A percentile compares a stretch with the other conserved stretches of the same genome.
Conservation (phyloP, 768 basidiomycete genomes). For the Mycena epipterygia region DNA sequence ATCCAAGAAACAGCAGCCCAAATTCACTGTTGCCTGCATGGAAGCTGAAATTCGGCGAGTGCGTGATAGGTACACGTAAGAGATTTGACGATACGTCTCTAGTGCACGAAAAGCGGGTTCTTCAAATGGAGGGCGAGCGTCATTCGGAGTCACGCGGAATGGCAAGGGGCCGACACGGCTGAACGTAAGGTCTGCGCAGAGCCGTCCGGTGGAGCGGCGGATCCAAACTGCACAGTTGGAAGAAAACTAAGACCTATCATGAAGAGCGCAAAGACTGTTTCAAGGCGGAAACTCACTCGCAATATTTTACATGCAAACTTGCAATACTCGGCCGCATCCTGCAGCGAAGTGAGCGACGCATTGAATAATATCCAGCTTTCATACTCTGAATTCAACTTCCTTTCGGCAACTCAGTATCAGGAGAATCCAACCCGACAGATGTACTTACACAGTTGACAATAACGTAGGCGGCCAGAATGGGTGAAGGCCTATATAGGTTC, state of each 20-base stretch:
- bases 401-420: neutral
- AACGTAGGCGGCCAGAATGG: neutral
- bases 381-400: neutral
- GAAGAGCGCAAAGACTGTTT: neutral
- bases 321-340: neutral
- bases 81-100: too few species aligned
- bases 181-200: slow-evolving; percentile 10
- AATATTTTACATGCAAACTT: neutral
- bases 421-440: neutral
- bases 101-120: too few species aligned
- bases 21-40: too few species aligned
- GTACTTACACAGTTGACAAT: neutral
- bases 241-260: neutral
- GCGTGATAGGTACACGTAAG: too few species aligned
- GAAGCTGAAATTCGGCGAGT: too few species aligned
- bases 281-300: neutral
- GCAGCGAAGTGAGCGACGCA: neutral
- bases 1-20: too few species aligned
- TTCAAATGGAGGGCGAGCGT: too few species aligned
- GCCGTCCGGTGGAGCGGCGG: neutral
- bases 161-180: fast-evolving
- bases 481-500: neutral
- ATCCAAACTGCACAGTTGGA: neutral
- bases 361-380: neutral
- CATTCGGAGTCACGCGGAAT: too few species aligned